These are phyloP conservation scores for Nidularia sp. DNA, from an alignment of 768 basidiomycete species.

Conservation along the genomic window DNA sequence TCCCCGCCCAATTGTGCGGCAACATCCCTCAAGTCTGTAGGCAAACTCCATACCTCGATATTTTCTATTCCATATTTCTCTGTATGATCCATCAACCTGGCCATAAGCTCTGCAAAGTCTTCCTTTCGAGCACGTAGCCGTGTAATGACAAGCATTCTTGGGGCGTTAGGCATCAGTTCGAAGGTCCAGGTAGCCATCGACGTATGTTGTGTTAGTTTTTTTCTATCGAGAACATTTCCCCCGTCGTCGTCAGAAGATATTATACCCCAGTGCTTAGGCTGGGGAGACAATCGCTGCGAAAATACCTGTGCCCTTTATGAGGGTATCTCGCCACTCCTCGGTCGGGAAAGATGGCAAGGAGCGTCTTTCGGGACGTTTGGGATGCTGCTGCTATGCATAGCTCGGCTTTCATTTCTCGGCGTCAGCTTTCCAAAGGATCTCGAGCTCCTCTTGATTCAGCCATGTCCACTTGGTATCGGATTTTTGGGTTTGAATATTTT, in stretches of 20 bases:
- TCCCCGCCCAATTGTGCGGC: constrained; percentile 24
- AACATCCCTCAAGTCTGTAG: constrained; percentile 20
- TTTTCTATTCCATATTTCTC: constrained; percentile 22
- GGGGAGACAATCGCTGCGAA: constrained; percentile 8
- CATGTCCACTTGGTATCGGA: constrained; percentile 20
- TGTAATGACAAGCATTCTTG: constrained; percentile 36
- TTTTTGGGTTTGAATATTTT: not conserved
- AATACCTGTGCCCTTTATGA: constrained; percentile 24
- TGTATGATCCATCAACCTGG: constrained; percentile 28
- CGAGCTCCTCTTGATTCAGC: constrained; percentile 31
- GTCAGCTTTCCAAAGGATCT: constrained; percentile 35
- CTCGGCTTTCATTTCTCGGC: constrained; percentile 25
- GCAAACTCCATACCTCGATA: constrained; percentile 47
- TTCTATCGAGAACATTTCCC: too few species aligned
- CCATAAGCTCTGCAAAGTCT: constrained; percentile 29
- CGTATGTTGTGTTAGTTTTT: too few species aligned
- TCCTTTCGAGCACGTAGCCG: constrained; percentile 28
- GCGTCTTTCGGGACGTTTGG: constrained; percentile 4
- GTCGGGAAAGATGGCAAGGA: constrained; percentile 38
- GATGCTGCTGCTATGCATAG: constrained; percentile 10
- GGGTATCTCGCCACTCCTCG: constrained; percentile 44
- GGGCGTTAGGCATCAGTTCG: constrained; percentile 24
- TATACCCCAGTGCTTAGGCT: constrained; percentile 25
- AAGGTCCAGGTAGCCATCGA: constrained; percentile 39
- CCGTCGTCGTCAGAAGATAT: not conserved